Base-by-base conservation (phyloP, 139 green algal genomes). In the Chlamydomonas eustigma region DNA sequence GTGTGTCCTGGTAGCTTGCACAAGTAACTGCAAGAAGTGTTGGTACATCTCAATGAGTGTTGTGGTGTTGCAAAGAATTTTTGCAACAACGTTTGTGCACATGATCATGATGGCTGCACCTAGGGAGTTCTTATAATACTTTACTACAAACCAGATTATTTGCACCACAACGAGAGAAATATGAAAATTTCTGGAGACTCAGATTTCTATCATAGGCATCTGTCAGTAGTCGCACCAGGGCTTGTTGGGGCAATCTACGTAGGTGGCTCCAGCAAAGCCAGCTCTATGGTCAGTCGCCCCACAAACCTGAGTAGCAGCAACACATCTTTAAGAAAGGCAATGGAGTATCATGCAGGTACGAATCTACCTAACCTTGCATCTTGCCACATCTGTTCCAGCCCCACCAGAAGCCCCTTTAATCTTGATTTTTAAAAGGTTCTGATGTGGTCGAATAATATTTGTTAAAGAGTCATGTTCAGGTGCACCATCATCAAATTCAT, bases 161-260 rank as follows among this genome's bases (percentile, higher is more conserved):
- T 22, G 22, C 12, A 22, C 22, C 12, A 58, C 44, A 22, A 58
- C 12, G 44, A 58, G 22, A 22, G 44, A 12, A 58, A 22, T 22
- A 58, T 58, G 44, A 58, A 22, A 12, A 22, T 58, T 58, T 58
- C n/a, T n/a, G n/a, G n/a, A n/a, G n/a, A n/a, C n/a, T n/a, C n/a
- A n/a, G n/a, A n/a, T n/a, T n/a, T n/a, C n/a, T n/a, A n/a, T n/a
- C n/a, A n/a, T n/a, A n/a, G n/a, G n/a, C n/a, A n/a, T n/a, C n/a
- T n/a, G n/a, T n/a, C n/a, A n/a, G n/a, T n/a, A n/a, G n/a, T n/a
- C n/a, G n/a, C 37, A 75, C 37, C 76, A 76, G 2, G 91, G 92
- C 74, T 91, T 93, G 80, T 96, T 95, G 71, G 89, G 87, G 76
- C 93, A 97, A 82, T 97, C 93, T 0, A 94, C 24, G 65, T 93